These are phyloP conservation scores for Xylaria sp. DNA, from an alignment of 2,329 filamentous ascomycete genomes.

Conservation along the genomic window DNA sequence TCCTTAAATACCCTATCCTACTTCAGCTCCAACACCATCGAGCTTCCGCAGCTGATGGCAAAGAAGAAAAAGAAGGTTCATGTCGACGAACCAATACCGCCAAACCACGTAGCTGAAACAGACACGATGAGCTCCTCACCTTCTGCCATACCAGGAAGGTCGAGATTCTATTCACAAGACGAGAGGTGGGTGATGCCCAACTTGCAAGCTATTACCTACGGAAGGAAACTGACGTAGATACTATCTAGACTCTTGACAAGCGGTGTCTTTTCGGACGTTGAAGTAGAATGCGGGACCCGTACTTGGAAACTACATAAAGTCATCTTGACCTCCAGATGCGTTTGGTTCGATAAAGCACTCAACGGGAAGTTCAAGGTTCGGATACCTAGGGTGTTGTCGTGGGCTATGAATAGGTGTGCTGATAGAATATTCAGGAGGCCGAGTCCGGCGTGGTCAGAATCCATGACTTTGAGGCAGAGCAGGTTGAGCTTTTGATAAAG, in stretches of 20 bases:
- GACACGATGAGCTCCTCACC: too few relatives aligned
- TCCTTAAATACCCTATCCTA: too few relatives aligned
- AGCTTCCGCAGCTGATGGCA: too few relatives aligned
- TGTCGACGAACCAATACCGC: too few relatives aligned
- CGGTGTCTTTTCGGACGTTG: conserved; percentile 30
- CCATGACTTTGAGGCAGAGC: conserved; percentile 22
- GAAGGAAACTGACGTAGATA: background rate
- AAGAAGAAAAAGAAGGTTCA: too few relatives aligned
- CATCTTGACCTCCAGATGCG: conserved; percentile 30
- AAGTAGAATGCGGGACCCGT: conserved; percentile 23
- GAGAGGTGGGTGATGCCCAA: background rate
- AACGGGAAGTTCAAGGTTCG: conserved; percentile 23
- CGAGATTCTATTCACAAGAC: background rate
- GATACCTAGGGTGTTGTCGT: background rate
- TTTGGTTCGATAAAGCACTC: conserved; percentile 33
- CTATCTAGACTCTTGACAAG: conserved; percentile 7
- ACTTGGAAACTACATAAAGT: conserved; percentile 31
- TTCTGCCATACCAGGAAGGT: background rate
- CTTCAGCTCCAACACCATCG: background rate
- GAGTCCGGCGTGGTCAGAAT: conserved; percentile 25
- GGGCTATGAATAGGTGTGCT: background rate
- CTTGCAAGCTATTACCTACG: background rate
- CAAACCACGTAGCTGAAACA: background rate
- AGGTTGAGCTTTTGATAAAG: conserved; percentile 22
- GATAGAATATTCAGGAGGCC: conserved; percentile 15